These are phyloP conservation scores for Geosmithia morbida DNA, from an alignment of 2,329 filamentous ascomycete species.

Conservation along the genomic window DNA sequence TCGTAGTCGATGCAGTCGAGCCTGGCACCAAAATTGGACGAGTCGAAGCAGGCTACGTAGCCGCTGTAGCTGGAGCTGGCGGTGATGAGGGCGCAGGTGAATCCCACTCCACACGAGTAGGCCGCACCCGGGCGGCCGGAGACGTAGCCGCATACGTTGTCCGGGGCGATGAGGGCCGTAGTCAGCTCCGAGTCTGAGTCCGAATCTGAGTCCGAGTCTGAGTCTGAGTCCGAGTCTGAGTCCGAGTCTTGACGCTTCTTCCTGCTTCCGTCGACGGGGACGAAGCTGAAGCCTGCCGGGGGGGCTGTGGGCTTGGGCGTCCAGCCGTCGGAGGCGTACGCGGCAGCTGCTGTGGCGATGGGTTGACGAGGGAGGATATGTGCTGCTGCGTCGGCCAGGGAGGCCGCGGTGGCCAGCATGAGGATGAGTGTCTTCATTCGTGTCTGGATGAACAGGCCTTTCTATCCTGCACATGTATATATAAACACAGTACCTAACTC, in stretches of 20 bases:
- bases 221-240: not conserved
- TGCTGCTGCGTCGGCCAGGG: not conserved
- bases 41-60: conserved; percentile 26
- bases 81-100: conserved; percentile 25
- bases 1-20: conserved; percentile 23
- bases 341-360: conserved; percentile 16
- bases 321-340: conserved; percentile 18
- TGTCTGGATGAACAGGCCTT: no score
- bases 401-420: no score
- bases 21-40: conserved; percentile 16
- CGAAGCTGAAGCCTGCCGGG: conserved; percentile 10
- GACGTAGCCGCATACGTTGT: conserved; percentile 36
- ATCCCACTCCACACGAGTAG: conserved; percentile 20
- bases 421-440: no score
- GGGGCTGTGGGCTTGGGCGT: conserved; percentile 25
- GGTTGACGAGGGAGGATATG: conserved; percentile 9
- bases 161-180: conserved; percentile 27
- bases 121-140: conserved; percentile 21
- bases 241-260: not conserved
- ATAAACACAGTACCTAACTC: no score
- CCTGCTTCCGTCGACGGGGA: not conserved
- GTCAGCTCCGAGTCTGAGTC: not conserved
- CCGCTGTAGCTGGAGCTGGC: conserved; percentile 14
- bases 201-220: not conserved
- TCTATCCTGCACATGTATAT: no score